phyloP scores from a whole-genome alignment of 2,329 filamentous ascomycete genomes.

The Diaporthe sp. region DNA sequence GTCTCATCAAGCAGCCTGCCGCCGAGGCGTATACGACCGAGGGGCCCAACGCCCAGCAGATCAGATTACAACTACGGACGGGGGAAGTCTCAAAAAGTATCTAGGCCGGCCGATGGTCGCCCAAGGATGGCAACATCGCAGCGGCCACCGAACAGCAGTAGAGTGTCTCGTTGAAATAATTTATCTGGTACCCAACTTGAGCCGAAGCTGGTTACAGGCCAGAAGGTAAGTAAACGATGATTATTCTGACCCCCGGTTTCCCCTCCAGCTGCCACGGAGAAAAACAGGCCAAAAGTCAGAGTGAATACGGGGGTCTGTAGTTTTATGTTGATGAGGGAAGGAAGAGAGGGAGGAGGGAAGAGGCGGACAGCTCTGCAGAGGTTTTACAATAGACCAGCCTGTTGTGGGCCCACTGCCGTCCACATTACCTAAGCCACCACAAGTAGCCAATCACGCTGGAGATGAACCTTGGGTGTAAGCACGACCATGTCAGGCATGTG shows the following conservation, averaged over 20 bases:
- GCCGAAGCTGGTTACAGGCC: slow-evolving; percentile 47
- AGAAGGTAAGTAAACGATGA: slow-evolving; percentile 62
- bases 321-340: slow-evolving; percentile 49
- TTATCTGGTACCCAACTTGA: slow-evolving; percentile 47
- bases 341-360: slow-evolving; percentile 39
- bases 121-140: no score
- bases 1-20: neutral
- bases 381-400: slow-evolving; percentile 35
- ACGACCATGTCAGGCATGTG: slow-evolving; percentile 8
- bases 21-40: no score
- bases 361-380: slow-evolving; percentile 11
- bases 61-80: neutral
- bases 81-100: neutral
- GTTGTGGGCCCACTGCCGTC: slow-evolving; percentile 19
- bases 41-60: neutral
- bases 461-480: slow-evolving; percentile 2
- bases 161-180: slow-evolving; percentile 41
- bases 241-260: slow-evolving; percentile 77
- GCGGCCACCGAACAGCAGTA: neutral
- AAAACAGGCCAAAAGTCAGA: slow-evolving; percentile 67
- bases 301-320: slow-evolving; percentile 73
- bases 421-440: slow-evolving; percentile 9
- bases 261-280: slow-evolving; percentile 69
- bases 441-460: neutral
- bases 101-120: no score